Evolutionary conservation across 2,329 filamentous ascomycete genomes (phyloP).

Genomic region (Penicillium vulpinum): DNA sequence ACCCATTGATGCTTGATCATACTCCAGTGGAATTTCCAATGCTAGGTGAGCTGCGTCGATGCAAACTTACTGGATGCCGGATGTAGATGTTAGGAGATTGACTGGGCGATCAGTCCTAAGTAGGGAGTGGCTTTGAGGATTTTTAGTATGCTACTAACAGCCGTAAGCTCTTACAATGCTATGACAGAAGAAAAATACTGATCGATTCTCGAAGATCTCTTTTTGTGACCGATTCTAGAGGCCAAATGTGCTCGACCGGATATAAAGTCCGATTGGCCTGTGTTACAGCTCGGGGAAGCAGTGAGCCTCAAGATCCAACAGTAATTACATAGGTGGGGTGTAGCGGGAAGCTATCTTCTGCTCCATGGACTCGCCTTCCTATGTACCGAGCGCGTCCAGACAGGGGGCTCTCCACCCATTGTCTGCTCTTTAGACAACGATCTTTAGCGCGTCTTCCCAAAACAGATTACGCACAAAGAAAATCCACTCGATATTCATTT

Average conservation of each 20-base stretch:
- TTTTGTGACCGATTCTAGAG: neutral
- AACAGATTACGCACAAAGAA: neutral
- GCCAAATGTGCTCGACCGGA: neutral
- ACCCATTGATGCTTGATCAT: neutral
- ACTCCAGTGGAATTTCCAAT: neutral
- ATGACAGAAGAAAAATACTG: neutral
- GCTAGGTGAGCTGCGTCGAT: neutral
- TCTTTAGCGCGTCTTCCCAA: neutral
- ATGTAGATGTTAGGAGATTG: slow-evolving; percentile 7
- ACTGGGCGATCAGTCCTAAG: neutral
- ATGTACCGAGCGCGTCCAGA: neutral
- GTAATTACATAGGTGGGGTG: neutral
- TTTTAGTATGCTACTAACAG: neutral
- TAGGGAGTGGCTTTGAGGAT: neutral
- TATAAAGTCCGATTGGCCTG: neutral
- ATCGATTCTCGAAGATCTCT: neutral
- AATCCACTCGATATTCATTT: neutral
- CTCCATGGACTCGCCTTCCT: neutral
- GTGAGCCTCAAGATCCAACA: too few relatives aligned
- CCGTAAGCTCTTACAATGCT: neutral
- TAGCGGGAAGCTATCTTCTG: fast-evolving
- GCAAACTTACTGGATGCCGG: neutral
- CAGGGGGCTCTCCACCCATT: neutral
- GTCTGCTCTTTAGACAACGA: neutral
- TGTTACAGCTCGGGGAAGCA: neutral